Conservation (phyloP, 2,329 filamentous ascomycete species). For the Fusarium caatingaense region DNA sequence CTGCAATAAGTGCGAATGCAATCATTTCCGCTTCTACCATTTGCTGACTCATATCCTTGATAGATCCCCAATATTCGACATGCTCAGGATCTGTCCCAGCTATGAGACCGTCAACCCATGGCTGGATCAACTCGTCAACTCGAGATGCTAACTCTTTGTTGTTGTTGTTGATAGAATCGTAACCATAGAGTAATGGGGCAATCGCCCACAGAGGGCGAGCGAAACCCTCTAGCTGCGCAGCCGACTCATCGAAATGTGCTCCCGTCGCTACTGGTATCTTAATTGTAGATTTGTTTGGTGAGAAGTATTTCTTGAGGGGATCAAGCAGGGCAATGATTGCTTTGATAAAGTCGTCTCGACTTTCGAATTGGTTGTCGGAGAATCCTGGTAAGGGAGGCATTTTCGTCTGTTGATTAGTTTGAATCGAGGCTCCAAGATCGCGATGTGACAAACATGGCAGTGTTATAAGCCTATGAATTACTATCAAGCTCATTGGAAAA, state of each 20-base stretch:
- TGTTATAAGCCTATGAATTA: neutral
- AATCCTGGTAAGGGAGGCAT: conserved; percentile 56
- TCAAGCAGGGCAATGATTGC: conserved; percentile 51
- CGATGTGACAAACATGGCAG: neutral
- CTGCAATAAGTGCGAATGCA: conserved; percentile 59
- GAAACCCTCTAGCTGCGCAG: conserved; percentile 60
- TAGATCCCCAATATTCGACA: conserved; percentile 60
- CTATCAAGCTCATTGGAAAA: neutral
- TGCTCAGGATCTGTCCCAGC: conserved; percentile 50
- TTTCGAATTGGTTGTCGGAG: conserved; percentile 54
- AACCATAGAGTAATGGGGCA: conserved; percentile 54
- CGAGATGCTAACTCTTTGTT: neutral
- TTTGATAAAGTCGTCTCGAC: conserved; percentile 50
- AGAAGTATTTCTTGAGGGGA: conserved; percentile 51
- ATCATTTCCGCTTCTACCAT: conserved; percentile 67
- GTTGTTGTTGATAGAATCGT: conserved; percentile 48
- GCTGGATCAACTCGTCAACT: conserved; percentile 26
- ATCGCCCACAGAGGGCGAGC: conserved; percentile 55
- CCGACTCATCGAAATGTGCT: conserved; percentile 57
- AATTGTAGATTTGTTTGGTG: conserved; percentile 51
- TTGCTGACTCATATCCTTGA: conserved; percentile 60
- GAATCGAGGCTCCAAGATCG: neutral
- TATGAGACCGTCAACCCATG: conserved; percentile 50
- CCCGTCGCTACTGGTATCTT: conserved; percentile 53
- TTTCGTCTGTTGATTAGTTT: neutral